Conservation (phyloP, 257 asterid species). For the Nicotiana noctiflora region DNA sequence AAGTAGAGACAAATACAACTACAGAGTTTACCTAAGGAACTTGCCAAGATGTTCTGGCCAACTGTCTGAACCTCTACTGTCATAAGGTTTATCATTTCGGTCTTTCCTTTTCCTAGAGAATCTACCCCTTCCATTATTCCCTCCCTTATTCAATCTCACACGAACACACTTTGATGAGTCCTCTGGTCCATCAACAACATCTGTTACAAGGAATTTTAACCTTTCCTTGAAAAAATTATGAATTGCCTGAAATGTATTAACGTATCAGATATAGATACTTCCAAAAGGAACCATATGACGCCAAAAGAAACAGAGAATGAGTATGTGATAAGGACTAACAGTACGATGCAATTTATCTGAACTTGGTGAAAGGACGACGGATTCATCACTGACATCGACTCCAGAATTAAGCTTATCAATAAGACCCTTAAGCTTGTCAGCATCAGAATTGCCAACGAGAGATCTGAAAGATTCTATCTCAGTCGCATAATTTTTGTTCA, state of each 20-base stretch:
- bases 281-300: background rate
- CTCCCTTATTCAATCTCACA: conserved; percentile 59
- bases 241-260: conserved; percentile 56
- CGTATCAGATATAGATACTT: conserved; percentile 19
- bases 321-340: conserved; percentile 31
- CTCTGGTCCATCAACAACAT: conserved; percentile 85
- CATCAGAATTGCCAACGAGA: conserved; percentile 73
- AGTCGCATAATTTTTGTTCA: conserved; percentile 39
- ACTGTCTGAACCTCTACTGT: conserved; percentile 76
- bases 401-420: conserved; percentile 49
- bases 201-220: conserved; percentile 80
- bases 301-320: conserved; percentile 2
- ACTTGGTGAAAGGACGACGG: conserved; percentile 68
- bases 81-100: conserved; percentile 65
- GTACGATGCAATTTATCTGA: conserved; percentile 81
- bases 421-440: conserved; percentile 43
- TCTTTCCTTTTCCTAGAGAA: conserved; percentile 77
- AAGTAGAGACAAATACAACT: conserved; percentile 9
- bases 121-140: conserved; percentile 41
- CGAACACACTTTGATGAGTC: conserved; percentile 77
- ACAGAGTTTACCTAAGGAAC: conserved; percentile 59
- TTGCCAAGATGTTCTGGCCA: conserved; percentile 85
- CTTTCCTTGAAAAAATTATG: conserved; percentile 91
- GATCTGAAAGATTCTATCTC: conserved; percentile 70
- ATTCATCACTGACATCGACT: conserved; percentile 31